Base-by-base conservation (phyloP, 148 eudicot genomes). In the Bassia scoparia region DNA sequence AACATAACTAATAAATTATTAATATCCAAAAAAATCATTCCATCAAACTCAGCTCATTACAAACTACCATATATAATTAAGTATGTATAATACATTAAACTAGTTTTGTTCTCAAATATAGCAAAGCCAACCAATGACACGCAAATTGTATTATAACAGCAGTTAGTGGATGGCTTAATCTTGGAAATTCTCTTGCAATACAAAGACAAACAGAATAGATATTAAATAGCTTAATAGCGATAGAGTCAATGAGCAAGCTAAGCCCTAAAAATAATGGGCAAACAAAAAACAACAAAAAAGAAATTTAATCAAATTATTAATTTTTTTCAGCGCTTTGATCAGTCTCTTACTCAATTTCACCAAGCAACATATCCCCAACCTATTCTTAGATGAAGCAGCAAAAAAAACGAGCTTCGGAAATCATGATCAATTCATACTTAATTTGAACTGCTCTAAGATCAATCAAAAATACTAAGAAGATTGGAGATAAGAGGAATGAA, bases 211-310 rank as follows among this genome's bases (percentile, higher is more conserved):
- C 65, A 71, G 24, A 62, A 68, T 58, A 54, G 12, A 43, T 8
- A 11, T n/a, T 7, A n/a, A n/a, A 12, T 67, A 56, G 30, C 67
- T 61, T 27, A 9, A 71, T n/a, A n/a, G 44, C 76, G n/a, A 72
- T 72, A 54, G 20, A 60, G 61, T 49, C n/a, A n/a, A 63, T 49
- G 18, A 56, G 18, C 46, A 34, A 65, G 72, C 81, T n/a, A n/a
- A n/a, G n/a, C 87, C 75, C 71, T 80, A 78, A 79, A 85, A 80
- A 64, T 65, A 69, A 79, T 80, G 74, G 85, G 82, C 85, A 48
- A 61, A 34, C 55, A 20, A 17, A 60, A 64, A 23, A 1, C n/a
- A n/a, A 37, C 38, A 38, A 24, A 12, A 3, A 29, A 7, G 0
- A 15, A 14, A 24, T 72, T 26, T 11, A 0, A 13, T 52, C 27